Evolutionary conservation across 202 grass and related monocot genomes (phyloP).

Genomic region (Schoenoplectus tabernaemontani): DNA sequence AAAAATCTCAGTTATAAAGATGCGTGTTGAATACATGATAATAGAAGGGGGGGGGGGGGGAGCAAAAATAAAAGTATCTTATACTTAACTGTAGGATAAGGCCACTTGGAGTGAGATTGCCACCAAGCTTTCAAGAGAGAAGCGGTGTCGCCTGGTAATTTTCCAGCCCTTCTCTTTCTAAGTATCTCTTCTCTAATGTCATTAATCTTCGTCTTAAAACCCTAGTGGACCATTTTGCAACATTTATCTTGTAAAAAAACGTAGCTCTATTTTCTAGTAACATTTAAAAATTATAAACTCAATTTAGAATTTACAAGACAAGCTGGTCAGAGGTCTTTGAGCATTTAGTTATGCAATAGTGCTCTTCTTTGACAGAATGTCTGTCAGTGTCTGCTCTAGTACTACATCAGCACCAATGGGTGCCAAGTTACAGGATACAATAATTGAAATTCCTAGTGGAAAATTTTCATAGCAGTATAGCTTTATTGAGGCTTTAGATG

Average conservation of each 20-base stretch:
- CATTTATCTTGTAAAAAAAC: not conserved
- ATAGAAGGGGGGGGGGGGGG: not conserved
- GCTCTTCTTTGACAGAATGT: not conserved
- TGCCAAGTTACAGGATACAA: not conserved
- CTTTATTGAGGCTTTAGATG: not conserved
- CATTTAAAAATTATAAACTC: not conserved
- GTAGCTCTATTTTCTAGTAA: not conserved
- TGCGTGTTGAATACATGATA: not conserved
- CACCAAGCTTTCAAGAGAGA: conserved; percentile 89
- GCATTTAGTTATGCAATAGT: not conserved
- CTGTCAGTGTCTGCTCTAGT: not conserved
- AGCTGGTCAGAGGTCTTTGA: not conserved
- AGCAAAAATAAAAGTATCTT: not conserved
- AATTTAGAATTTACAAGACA: not conserved
- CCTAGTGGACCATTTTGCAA: conserved; percentile 35
- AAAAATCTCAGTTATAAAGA: not conserved
- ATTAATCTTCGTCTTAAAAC: conserved; percentile 86
- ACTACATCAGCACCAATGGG: not conserved
- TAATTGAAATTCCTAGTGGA: not conserved
- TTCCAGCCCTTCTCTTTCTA: conserved; percentile 92
- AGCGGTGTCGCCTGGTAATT: conserved; percentile 84
- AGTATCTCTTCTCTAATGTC: conserved; percentile 98
- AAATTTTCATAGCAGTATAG: not conserved
- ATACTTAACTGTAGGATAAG: conserved; percentile 78
- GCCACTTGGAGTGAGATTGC: conserved; percentile 96